These are phyloP conservation scores for Maudiozyma humilis DNA, from an alignment of 1,139 yeast genomes.

Conservation along the genomic window DNA sequence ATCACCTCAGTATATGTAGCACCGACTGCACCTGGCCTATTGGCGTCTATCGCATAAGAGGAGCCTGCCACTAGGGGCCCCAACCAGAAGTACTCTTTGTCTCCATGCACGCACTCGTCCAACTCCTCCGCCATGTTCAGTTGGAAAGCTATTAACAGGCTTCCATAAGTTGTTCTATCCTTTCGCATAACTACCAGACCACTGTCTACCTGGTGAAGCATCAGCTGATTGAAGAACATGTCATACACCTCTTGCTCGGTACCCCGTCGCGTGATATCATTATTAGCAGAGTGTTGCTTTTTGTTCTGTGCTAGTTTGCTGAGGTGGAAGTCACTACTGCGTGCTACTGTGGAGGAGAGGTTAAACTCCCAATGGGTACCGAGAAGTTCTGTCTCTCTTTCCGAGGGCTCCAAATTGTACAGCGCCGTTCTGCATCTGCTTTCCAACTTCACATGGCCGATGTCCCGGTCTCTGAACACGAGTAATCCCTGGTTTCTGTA, in stretches of 20 bases:
- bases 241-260: constrained; percentile 16
- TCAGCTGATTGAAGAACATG: constrained; percentile 29
- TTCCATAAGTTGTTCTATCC: constrained; percentile 34
- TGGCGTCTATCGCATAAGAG: constrained; percentile 33
- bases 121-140: constrained; percentile 37
- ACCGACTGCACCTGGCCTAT: constrained; percentile 13
- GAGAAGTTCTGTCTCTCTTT: constrained; percentile 34
- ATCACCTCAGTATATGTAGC: constrained; percentile 10
- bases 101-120: constrained; percentile 43
- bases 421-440: not conserved
- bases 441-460: not conserved
- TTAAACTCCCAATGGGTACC: constrained; percentile 29
- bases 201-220: constrained; percentile 43
- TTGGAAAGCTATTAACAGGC: constrained; percentile 38
- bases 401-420: constrained; percentile 33
- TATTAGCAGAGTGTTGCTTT: no score
- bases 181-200: constrained; percentile 42
- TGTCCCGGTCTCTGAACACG: constrained; percentile 3
- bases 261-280: not conserved
- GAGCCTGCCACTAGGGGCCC: constrained; percentile 46
- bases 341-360: constrained; percentile 14
- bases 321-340: no score
- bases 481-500: constrained; percentile 32
- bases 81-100: constrained; percentile 58
- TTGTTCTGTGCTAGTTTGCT: not conserved